Evolutionary conservation across 1,284 basidiomycete genomes (phyloP), one percentile per base, ranked within the genome.

Genomic region (Golubevia sp.): DNA sequence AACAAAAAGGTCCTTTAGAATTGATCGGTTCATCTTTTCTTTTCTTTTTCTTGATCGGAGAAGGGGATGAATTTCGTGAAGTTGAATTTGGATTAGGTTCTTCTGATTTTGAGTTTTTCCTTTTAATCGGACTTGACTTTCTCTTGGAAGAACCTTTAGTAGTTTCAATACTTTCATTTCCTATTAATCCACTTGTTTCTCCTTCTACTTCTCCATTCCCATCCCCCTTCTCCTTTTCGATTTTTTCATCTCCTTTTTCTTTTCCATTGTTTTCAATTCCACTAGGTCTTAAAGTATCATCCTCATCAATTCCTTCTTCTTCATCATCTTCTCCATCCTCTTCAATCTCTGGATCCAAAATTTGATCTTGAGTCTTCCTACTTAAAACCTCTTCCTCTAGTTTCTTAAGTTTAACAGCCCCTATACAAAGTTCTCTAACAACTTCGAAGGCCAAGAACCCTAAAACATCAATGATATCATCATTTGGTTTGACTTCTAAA

Each of bases 381-480:
- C 20, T 25, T n/a, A 53, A n/a, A 13, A 15, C 51, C n/a, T 8
- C 51, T 30, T 53, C 27, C 11, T 26, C 25, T 26, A 6, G 7
- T 23, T 26, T 34, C 30, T 34, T 34, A 11, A 34, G 30, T 3
- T 3, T 5, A 5, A 34, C 11, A 11, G 30, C 30, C 11, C 30
- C 30, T 34, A 34, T 87, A 3, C 94, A 96, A 48, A 98, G 87
- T 2, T 92, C 92, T 49, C 94, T 90, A 34, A 98, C 95, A 89
- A 97, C 95, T 84, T 98, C 95, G 84, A 97, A 98, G 0, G 94
- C 92, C 27, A 98, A 88, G 85, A 98, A 98, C 18, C 96, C 96
- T 67, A 98, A 91, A 64, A 97, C 95, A 79, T 98, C 95, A 73
- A 97, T 88, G 2, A 95, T 96, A 83, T 98, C 96, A 84, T 98